Base-by-base conservation (phyloP, 768 basidiomycete species). In the Hygrophorus pudorinus region DNA sequence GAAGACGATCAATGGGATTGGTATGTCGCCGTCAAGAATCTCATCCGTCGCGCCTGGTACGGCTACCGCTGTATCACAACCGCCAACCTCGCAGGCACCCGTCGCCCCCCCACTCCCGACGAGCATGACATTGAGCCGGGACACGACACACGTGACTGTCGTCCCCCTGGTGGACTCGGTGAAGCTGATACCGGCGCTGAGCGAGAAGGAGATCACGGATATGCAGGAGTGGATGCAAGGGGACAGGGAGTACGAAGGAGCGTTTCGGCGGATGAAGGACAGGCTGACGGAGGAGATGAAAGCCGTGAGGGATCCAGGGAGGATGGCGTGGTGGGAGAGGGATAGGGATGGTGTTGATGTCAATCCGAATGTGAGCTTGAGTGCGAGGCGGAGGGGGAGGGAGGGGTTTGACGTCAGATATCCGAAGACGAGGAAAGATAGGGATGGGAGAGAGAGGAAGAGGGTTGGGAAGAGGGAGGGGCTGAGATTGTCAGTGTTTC, bases 401-500 rank as follows among this genome's bases (percentile, higher is more conserved):
- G 66, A 73, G 53, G 59, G 57, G 38, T 78, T 86, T 55, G 73
- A 77, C 47, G 70, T 73, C n/a, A 56, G 62, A 44, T 68, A 73
- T 65, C 64, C 71, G 35, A 51, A 63, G 54, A 50, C 51, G 44
- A 52, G 59, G 52, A 65, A 62, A 58, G 67, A 74, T 51, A 58
- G 67, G 40, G 62, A 67, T 31, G 42, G 46, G 39, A 36, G 51
- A 30, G 46, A 52, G 35, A 48, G 70, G 51, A 71, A 67, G 56
- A 79, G 78, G 58, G 61, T 64, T 10, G 71, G 73, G 16, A 74
- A 66, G 54, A 67, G 82, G 40, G 83, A 86, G 56, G 84, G 84
- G 16, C 60, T 89, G 54, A 78, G 71, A 59, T 67, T 89, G 87
- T 92, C 56, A 67, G 86, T 79, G n/a, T 33, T 38, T 43, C 48